Evolutionary conservation across 495 filamentous ascomycete species (phyloP).

Genomic region (Aspergillus leporis): DNA sequence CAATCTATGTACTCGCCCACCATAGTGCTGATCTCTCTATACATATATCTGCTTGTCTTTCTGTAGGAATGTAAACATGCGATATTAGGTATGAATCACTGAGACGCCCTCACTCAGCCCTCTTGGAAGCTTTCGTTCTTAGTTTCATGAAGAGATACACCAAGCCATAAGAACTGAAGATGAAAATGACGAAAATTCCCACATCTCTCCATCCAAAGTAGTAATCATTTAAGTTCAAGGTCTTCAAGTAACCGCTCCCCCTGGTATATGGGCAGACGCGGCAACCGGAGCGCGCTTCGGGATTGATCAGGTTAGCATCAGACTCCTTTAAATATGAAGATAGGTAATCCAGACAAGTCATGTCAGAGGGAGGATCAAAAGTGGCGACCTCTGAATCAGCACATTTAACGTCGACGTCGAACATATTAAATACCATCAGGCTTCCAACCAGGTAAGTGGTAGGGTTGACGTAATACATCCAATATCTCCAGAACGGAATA

Average conservation of each 20-base stretch:
- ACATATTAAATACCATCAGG: no score
- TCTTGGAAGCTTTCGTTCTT: not conserved
- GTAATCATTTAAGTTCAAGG: constrained; percentile 36
- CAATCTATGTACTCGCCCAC: no score
- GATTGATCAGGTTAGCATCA: constrained; percentile 49
- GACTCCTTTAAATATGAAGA: constrained; percentile 49
- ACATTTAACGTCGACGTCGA: no score
- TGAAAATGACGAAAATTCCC: constrained; percentile 44
- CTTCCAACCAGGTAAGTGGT: no score
- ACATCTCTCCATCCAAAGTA: constrained; percentile 40
- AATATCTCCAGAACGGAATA: constrained; percentile 63
- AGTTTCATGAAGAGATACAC: constrained; percentile 48
- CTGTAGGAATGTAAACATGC: no score
- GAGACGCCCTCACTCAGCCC: not conserved
- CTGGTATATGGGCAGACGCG: constrained; percentile 51
- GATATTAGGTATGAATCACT: no score
- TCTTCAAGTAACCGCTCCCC: constrained; percentile 38
- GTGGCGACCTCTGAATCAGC: no score
- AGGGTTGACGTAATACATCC: constrained; percentile 70
- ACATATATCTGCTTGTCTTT: no score
- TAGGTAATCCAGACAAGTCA: no score
- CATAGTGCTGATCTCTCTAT: no score
- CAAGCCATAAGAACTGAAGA: constrained; percentile 37
- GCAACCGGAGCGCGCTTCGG: constrained; percentile 52
- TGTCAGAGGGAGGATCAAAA: no score